These are phyloP conservation scores for Penicillium sp. DNA, from an alignment of 2,329 filamentous ascomycete genomes.

Conservation along the genomic window DNA sequence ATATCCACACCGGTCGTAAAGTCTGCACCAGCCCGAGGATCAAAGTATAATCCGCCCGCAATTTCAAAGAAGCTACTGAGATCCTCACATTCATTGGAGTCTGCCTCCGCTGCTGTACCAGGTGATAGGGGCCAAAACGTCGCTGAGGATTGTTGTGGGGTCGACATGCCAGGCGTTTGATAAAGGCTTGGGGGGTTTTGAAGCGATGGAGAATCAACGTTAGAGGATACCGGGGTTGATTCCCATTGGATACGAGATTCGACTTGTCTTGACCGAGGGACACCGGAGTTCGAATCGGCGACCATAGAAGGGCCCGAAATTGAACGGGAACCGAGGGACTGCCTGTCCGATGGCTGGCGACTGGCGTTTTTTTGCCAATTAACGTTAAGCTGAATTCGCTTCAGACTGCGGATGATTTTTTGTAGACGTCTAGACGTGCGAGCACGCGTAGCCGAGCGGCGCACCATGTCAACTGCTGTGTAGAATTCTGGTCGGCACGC, in stretches of 20 bases:
- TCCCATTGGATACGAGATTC: not conserved
- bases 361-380: constrained; percentile 8
- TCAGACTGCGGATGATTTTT: constrained; percentile 59
- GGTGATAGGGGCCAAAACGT: constrained; percentile 22
- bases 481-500: constrained; percentile 45
- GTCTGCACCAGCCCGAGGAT: constrained; percentile 15
- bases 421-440: constrained; percentile 59
- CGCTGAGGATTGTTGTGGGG: constrained; percentile 13
- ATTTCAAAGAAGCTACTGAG: constrained; percentile 62
- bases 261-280: not conserved
- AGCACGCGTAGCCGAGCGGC: constrained; percentile 57
- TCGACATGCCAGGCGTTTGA: constrained; percentile 9
- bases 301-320: not conserved
- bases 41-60: constrained; percentile 50
- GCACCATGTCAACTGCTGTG: constrained; percentile 61
- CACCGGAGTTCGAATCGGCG: not conserved
- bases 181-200: constrained; percentile 3
- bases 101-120: constrained; percentile 1
- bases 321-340: not conserved
- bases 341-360: not conserved
- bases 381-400: constrained; percentile 58
- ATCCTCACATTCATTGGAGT: constrained; percentile 45
- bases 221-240: not conserved
- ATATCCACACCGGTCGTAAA: constrained; percentile 3
- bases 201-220: constrained; percentile 1